Evolutionary conservation across 225 moss, liverwort and hornwort species (phyloP), one percentile per base, ranked within the genome.

Genomic region (Bryum argenteum): DNA sequence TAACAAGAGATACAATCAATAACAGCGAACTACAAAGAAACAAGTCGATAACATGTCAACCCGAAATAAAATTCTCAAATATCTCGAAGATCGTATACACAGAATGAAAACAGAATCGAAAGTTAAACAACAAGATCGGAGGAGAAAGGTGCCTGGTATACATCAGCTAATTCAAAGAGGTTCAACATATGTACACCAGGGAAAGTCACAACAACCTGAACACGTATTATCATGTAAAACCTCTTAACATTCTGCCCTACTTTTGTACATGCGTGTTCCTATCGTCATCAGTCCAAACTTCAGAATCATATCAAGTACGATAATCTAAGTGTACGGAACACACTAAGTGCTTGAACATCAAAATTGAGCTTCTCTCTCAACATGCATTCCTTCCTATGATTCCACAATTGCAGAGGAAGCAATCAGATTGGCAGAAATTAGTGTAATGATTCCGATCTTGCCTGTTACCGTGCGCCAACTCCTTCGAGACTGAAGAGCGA

Each of bases 401-500:
- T 45, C 15, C 12, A 60, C 39, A 7, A 55, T 39, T 42, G 37
- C 33, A 70, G 37, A 64, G 17, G 66, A 56, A 73, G 48, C 23
- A 64, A 67, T 75, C 60, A 20, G 12, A 50, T 68, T 64, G 54
- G 9, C 60, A 71, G 23, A 64, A 67, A 51, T 17, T 37, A 20
- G 23, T 2, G 41, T 26, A 11, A 22, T 48, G 3, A 69, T 48
- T 69, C 63, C 59, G 51, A 71, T 51, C 75, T 48, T 52, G 83
- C 86, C 86, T 78, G 78, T 87, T 83, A 62, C 80, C 75, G 19
- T 83, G 86, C 65, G 72, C 78, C 66, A 83, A 66, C 65, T 80
- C 79, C 76, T 95, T 89, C 52, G 86, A 73, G 50, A 67, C 26
- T 21, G 81, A 78, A 64, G 88, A 88, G 64, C 93, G 90, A 56